Evolutionary conservation across 768 basidiomycete genomes (phyloP), one percentile per base, ranked within the genome.

Genomic region (Thelephora ganbajun): DNA sequence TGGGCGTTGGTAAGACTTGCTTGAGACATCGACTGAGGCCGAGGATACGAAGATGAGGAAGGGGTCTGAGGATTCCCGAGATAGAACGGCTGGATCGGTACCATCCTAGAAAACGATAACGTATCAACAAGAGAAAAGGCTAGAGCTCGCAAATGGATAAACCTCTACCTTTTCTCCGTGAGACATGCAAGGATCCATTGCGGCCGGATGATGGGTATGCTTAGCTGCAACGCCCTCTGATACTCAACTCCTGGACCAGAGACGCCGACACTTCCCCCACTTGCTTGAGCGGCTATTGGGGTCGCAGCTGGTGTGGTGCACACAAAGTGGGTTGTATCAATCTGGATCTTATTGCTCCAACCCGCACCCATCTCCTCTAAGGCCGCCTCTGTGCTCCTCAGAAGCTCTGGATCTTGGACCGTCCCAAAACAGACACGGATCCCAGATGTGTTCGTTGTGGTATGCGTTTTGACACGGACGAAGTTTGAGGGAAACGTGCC

Each of bases 261-360:
- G 2, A 78, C 76, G 13, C 71, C 66, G 11, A 68, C 65, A 1
- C 68, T 59, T 48, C 69, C 73, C 0, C 80, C 77, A 7, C 71
- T 68, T 0, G 71, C 71, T 49, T 68, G 71, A 9, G 77, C 77
- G 30, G 76, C 81, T 9, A 62, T 56, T 0, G 79, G 75, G 0
- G 78, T 80, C 9, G 78, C 73, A 1, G 80, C 83, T 2, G 92
- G 90, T 0, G 86, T 90, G 14, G 91, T 94, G 60, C 92, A 94
- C 36, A 97, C 92, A 54, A 96, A 99, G 63, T 99, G 94, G 0
- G 93, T 97, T 9, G 94, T 98, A 59, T 99, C 94, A 49, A 98
- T 93, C 66, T 93, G 88, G 35, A 99, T 92, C 57, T 79, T 84
- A 54, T 93, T 84, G 57, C 80, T 87, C 82, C 84, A 92, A 54